These are phyloP conservation scores for Rhizopogon vinicolor DNA, from an alignment of 768 basidiomycete genomes.

Conservation along the genomic window DNA sequence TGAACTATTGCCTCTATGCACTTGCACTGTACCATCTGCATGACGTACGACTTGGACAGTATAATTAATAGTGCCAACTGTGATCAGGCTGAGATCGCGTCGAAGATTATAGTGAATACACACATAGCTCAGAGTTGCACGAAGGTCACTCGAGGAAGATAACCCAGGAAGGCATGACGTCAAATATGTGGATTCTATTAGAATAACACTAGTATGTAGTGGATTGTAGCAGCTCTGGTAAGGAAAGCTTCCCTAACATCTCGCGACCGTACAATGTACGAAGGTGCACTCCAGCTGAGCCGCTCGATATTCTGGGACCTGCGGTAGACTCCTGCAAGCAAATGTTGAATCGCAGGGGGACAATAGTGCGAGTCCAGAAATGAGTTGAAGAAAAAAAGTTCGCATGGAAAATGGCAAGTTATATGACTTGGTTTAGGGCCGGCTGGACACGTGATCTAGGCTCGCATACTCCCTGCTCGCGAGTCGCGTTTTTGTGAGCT, in stretches of 20 bases:
- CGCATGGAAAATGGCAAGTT: not conserved
- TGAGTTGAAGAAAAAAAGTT: conserved; percentile 17
- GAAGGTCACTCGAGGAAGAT: too few species aligned
- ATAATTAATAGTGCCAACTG: too few species aligned
- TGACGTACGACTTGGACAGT: too few species aligned
- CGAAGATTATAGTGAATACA: too few species aligned
- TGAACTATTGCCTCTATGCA: too few species aligned
- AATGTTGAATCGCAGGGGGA: conserved; percentile 24
- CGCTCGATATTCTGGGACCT: conserved; percentile 23
- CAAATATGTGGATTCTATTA: too few species aligned
- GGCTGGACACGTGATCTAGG: not conserved
- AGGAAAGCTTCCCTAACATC: conserved; percentile 24
- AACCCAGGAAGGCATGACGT: too few species aligned
- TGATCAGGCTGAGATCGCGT: too few species aligned
- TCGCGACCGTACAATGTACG: conserved; percentile 4
- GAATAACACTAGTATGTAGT: not conserved
- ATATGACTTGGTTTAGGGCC: not conserved
- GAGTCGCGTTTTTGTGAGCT: too few species aligned
- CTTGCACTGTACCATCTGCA: too few species aligned
- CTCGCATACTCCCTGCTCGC: too few species aligned
- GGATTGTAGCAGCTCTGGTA: conserved; percentile 29
- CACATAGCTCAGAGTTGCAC: too few species aligned
- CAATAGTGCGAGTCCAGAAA: conserved; percentile 33
- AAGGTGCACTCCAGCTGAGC: conserved; percentile 25
- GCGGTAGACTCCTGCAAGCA: conserved; percentile 32